Evolutionary conservation across 2,329 filamentous ascomycete genomes (phyloP).

Genomic region (Talaromyces sp.): DNA sequence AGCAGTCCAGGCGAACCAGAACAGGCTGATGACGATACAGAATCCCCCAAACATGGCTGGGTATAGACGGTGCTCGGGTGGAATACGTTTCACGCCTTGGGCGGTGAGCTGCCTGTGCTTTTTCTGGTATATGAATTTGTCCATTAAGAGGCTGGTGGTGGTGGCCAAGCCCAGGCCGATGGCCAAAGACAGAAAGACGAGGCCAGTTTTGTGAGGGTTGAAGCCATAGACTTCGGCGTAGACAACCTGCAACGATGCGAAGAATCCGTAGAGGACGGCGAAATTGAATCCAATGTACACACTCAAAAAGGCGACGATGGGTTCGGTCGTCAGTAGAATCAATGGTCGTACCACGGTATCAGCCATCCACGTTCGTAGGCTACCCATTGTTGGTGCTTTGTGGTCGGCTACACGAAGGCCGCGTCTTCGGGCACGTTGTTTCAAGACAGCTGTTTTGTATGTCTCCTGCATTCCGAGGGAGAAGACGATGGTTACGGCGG

Average conservation of each 20-base stretch:
- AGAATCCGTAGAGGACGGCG: slow-evolving; percentile 72
- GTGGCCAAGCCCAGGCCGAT: slow-evolving; percentile 51
- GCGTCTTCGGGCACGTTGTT: not conserved
- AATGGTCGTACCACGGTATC: slow-evolving; percentile 48
- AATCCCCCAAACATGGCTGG: slow-evolving; percentile 16
- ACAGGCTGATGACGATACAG: slow-evolving; percentile 15
- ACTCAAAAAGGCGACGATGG: slow-evolving; percentile 62
- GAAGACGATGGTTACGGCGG: not conserved
- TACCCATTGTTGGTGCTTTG: not conserved
- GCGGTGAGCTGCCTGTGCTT: not conserved
- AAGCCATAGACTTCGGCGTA: slow-evolving; percentile 52
- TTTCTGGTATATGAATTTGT: slow-evolving; percentile 12
- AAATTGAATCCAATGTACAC: slow-evolving; percentile 72
- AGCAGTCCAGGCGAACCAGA: slow-evolving; percentile 1
- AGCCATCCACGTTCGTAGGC: slow-evolving; percentile 1
- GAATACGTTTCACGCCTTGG: not conserved
- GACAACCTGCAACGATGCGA: slow-evolving; percentile 76
- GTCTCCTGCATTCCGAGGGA: not conserved
- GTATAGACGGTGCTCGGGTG: slow-evolving; percentile 19
- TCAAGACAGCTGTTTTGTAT: not conserved
- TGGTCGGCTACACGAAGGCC: not conserved
- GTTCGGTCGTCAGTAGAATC: slow-evolving; percentile 60
- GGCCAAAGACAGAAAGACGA: slow-evolving; percentile 78
- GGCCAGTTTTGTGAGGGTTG: slow-evolving; percentile 60
- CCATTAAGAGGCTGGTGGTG: slow-evolving; percentile 17